Conservation (phyloP, 768 basidiomycete species). For the Mycena haematopus region DNA sequence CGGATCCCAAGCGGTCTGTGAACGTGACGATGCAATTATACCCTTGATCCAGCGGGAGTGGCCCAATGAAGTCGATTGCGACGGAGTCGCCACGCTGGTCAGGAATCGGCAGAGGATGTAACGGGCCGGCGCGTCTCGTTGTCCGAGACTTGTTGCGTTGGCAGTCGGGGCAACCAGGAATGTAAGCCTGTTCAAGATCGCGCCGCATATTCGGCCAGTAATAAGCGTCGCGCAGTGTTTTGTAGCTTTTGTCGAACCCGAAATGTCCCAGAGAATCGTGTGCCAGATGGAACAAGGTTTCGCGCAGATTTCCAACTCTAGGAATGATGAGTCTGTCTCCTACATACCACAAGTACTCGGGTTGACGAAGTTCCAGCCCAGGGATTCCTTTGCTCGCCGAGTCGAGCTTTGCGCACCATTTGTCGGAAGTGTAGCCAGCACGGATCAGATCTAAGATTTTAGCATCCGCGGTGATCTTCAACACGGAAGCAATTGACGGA, state of each 20-base stretch:
- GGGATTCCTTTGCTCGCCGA: not conserved
- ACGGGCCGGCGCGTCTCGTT: constrained; percentile 26
- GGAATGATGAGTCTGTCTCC: no score
- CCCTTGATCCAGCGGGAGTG: no score
- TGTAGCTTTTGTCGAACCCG: no score
- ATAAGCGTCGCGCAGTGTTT: constrained; percentile 20
- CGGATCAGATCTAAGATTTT: not conserved
- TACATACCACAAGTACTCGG: not conserved
- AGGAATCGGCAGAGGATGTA: constrained; percentile 35
- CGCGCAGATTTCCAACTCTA: no score
- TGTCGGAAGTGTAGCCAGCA: not conserved
- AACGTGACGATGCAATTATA: constrained; percentile 28
- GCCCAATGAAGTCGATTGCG: no score
- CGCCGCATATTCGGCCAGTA: constrained; percentile 28
- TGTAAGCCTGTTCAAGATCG: constrained; percentile 32
- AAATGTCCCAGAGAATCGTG: no score
- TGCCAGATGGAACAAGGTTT: no score
- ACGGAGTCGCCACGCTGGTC: no score
- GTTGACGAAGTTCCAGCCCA: not conserved
- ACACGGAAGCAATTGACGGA: not conserved
- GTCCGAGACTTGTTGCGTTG: constrained; percentile 37
- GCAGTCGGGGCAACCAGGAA: constrained; percentile 37
- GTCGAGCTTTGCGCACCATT: not conserved
- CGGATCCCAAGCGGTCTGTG: constrained; percentile 10
- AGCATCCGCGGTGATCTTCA: not conserved